Evolutionary conservation across 345 rosid species (phyloP).

Genomic region (Lepidium sativum): DNA sequence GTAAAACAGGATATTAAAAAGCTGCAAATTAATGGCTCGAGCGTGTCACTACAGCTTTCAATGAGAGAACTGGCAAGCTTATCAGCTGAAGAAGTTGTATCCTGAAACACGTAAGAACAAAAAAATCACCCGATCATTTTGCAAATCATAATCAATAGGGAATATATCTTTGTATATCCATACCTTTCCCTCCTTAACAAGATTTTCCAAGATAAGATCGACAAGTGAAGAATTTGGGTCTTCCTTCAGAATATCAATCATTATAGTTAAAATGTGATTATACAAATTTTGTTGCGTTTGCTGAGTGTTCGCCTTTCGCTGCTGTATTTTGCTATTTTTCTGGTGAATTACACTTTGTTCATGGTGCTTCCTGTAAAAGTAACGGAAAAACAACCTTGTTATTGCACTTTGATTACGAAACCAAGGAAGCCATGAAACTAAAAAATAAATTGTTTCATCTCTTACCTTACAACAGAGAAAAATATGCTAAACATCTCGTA

Average conservation of each 20-base stretch:
- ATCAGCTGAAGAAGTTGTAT: conserved; percentile 43
- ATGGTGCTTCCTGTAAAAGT: conserved; percentile 51
- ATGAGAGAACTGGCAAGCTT: conserved; percentile 76
- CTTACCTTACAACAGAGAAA: conserved; percentile 72
- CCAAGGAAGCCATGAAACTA: neutral
- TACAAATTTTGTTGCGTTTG: conserved; percentile 41
- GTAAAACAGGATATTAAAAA: conserved; percentile 66
- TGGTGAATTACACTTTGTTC: conserved; percentile 33
- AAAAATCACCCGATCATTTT: conserved; percentile 3
- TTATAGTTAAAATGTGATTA: conserved; percentile 53
- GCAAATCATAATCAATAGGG: neutral
- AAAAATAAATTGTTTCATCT: neutral
- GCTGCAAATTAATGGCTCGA: conserved; percentile 65
- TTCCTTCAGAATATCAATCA: conserved; percentile 56
- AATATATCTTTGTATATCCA: conserved; percentile 11
- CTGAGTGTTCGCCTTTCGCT: conserved; percentile 20
- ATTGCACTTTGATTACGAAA: conserved; percentile 4
- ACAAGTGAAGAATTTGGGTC: conserved; percentile 51
- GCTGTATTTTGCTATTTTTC: conserved; percentile 14
- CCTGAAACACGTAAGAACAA: conserved; percentile 31
- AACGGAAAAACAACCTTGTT: neutral
- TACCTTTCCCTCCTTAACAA: conserved; percentile 62
- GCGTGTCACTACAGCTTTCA: conserved; percentile 52
- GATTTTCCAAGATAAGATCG: conserved; percentile 58
- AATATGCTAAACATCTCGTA: conserved; percentile 64